Base-by-base conservation (phyloP, 208 protist species). In the Acanthamoeba lenticulata region DNA sequence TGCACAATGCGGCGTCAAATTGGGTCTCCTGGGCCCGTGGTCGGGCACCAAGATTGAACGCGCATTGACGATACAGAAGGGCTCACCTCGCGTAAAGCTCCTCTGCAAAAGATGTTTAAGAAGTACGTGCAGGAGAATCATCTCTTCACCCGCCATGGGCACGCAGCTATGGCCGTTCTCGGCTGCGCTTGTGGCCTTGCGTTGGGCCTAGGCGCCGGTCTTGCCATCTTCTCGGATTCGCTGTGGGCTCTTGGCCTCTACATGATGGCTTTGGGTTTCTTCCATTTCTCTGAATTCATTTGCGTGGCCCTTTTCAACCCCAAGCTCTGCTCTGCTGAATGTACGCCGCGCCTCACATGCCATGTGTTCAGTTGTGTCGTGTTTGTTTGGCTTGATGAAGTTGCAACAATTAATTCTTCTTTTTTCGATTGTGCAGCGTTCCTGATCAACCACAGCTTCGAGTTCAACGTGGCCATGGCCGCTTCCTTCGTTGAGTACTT, bases 361-460 rank as follows among this genome's bases (percentile, higher is more conserved):
- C 3, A 90, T 6, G 32, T 19, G 9, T 15, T n/a, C 24, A 29
- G 24, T 36, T 90, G 38, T 40, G 38, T 74, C 11, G 17, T 77
- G 21, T 34, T 40, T 79, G 9, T 36, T 42, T 15, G 32, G 32
- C n/a, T n/a, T n/a, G n/a, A n/a, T n/a, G n/a, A n/a, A n/a, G n/a
- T n/a, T n/a, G n/a, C n/a, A n/a, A n/a, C n/a, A n/a, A n/a, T n/a
- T n/a, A n/a, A n/a, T n/a, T n/a, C n/a, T n/a, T n/a, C n/a, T n/a
- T n/a, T n/a, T n/a, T 40, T 38, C 52, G 5, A 15, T 19, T 92
- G 1, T 27, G 7, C 17, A 93, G 94, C 94, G 47, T 96, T 96
- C 47, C 89, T 95, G 74, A 57, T 96, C 44, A 95, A 96, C 57
- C 95, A 96, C 92, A 96, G 95, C 81, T 29, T 90, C 77, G 83